Evolutionary conservation across 1,284 basidiomycete genomes (phyloP), one percentile per base, ranked within the genome.

Genomic region (Ustilago cynodontis): DNA sequence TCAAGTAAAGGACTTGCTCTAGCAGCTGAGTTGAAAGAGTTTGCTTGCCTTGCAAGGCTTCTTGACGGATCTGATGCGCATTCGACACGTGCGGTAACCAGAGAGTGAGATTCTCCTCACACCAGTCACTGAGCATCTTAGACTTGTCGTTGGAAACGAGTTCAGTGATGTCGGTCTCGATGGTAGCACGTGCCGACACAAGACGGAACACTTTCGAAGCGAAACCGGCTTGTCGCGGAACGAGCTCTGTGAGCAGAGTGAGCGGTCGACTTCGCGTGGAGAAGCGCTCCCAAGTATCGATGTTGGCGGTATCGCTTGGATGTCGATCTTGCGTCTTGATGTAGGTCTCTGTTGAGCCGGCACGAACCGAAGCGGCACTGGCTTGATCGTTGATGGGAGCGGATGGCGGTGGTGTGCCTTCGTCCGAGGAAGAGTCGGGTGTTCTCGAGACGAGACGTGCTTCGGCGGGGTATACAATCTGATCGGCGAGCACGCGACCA

Each of bases 111-210:
- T 75, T 70, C 47, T 66, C 59, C 24, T 75, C 72, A 56, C 72
- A 75, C 72, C 72, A 75, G 24, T 75, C 72, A 56, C 63, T 63
- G 39, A 75, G 72, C 20, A 65, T 49, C 47, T 70, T 70, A n/a
- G 66, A 66, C 29, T 75, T 75, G 16, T 66, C 56, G 41, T 70
- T 33, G 3, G 65, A 59, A 35, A 75, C 50, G 16, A 75, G 65
- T 35, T 70, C 72, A 24, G 49, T 60, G 63, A 70, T 56, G 52
- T 75, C 67, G 51, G 72, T 70, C 39, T 75, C 72, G 45, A 70
- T 70, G 52, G 66, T 70, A 31, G 63, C 63, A 43, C 66, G 55
- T 28, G 66, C 72, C 14, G 72, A 75, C 7, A 75, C 64, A n/a
- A 75, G 72, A n/a, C 72, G 63, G n/a, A 70, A 75, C 6, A 66